Evolutionary conservation across 148 eudicot genomes (phyloP).

Genomic region (Cornus controversa): DNA sequence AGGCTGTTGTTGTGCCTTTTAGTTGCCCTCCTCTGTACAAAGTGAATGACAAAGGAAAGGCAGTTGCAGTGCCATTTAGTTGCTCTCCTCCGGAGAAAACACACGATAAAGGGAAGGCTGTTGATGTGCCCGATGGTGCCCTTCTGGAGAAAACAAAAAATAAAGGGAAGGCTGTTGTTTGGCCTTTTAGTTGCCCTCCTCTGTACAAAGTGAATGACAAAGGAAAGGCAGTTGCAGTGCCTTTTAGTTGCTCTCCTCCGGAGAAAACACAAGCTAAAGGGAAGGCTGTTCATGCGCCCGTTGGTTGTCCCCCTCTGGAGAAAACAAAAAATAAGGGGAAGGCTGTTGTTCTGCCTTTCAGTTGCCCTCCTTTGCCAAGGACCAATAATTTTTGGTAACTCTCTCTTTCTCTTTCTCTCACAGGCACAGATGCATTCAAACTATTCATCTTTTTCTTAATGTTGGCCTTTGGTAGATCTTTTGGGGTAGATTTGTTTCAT

Average conservation of each 20-base stretch:
- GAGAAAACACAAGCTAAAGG: neutral
- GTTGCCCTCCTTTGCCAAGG: constrained; percentile 27
- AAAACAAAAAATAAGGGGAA: constrained; percentile 16
- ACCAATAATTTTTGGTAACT: constrained; percentile 22
- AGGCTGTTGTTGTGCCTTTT: constrained; percentile 16
- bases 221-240: constrained; percentile 5
- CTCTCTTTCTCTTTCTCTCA: constrained; percentile 10
- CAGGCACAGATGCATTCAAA: neutral
- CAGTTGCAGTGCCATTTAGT: constrained; percentile 6
- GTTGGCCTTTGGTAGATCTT: too few relatives aligned
- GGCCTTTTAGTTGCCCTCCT: neutral
- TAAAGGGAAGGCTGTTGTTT: constrained; percentile 10
- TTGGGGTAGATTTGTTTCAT: too few relatives aligned
- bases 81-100: neutral
- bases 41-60: neutral
- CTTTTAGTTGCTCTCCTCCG: neutral
- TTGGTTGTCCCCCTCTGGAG: neutral
- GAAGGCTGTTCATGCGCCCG: constrained; percentile 7
- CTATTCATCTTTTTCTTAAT: too few relatives aligned
- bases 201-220: neutral
- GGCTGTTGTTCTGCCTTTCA: constrained; percentile 16
- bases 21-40: constrained; percentile 16
- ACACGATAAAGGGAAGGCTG: neutral
- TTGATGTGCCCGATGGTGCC: constrained; percentile 3
- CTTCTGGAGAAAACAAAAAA: constrained; percentile 13